Percentiles rank a stretch among this genome's conserved stretches.
phyloP scores from a whole-genome alignment of 1,284 basidiomycete species.

The Peniophora sp. region DNA sequence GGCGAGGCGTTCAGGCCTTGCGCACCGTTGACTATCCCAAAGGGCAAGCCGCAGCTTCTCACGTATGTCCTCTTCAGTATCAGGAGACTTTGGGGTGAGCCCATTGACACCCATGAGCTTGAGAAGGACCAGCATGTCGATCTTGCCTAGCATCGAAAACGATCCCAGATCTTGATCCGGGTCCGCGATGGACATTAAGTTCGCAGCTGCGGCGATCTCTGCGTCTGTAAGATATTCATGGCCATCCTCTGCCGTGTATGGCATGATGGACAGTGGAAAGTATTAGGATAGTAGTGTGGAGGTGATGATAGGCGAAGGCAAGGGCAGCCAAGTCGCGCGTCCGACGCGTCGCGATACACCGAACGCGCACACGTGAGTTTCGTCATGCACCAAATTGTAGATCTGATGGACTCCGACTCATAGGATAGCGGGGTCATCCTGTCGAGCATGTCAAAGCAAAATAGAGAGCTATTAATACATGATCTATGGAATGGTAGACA shows the following conservation, averaged over 20 bases:
- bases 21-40: slow-evolving; percentile 14
- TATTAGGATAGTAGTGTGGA: not conserved
- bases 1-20: not conserved
- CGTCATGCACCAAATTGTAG: too few species aligned
- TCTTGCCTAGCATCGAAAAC: slow-evolving; percentile 11
- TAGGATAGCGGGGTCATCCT: too few species aligned
- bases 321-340: too few species aligned
- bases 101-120: slow-evolving; percentile 8
- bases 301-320: slow-evolving; percentile 23
- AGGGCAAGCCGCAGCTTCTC: slow-evolving; percentile 10
- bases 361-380: too few species aligned
- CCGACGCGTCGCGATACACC: too few species aligned
- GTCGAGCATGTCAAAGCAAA: too few species aligned
- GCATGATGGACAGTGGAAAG: too few species aligned
- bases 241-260: too few species aligned
- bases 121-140: slow-evolving; percentile 11
- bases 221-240: not conserved
- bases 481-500: too few species aligned
- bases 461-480: too few species aligned
- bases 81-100: not conserved
- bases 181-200: slow-evolving; percentile 14
- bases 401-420: too few species aligned
- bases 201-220: slow-evolving; percentile 10
- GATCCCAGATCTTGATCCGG: slow-evolving; percentile 12
- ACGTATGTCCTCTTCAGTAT: slow-evolving; percentile 2